Evolutionary conservation across 148 eudicot genomes (phyloP).

Genomic region (Pouteria glomerata): DNA sequence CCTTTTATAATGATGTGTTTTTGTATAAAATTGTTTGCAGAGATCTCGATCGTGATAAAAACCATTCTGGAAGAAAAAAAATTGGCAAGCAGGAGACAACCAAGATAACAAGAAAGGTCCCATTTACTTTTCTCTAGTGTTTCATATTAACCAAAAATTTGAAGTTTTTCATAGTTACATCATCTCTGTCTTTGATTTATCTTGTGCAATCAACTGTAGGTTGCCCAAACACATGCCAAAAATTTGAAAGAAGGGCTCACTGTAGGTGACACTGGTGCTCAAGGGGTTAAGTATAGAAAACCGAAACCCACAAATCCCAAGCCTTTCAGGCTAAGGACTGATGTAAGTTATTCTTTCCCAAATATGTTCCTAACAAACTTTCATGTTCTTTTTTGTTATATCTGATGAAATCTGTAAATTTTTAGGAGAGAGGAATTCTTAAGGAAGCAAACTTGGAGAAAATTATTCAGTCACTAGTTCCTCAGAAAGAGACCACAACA

Average conservation of each 20-base stretch:
- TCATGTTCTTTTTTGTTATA: not conserved
- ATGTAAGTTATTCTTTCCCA: slow-evolving; percentile 37
- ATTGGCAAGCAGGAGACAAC: slow-evolving; percentile 24
- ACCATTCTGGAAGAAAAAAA: slow-evolving; percentile 25
- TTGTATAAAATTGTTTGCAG: slow-evolving; percentile 23
- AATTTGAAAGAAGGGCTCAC: slow-evolving; percentile 40
- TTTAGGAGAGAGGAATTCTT: slow-evolving; percentile 88
- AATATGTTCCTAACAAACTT: not conserved
- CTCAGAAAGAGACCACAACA: slow-evolving; percentile 31
- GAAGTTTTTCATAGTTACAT: not conserved
- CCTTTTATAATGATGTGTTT: not conserved
- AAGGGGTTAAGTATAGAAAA: slow-evolving; percentile 52
- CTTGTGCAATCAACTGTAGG: slow-evolving; percentile 19
- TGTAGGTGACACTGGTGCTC: slow-evolving; percentile 23
- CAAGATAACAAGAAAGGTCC: slow-evolving; percentile 38
- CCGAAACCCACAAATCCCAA: slow-evolving; percentile 79
- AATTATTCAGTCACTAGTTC: slow-evolving; percentile 26
- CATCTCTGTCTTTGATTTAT: not conserved
- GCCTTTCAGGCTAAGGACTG: slow-evolving; percentile 93
- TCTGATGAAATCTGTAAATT: slow-evolving; percentile 8
- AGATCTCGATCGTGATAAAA: slow-evolving; percentile 15
- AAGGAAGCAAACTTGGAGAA: slow-evolving; percentile 75
- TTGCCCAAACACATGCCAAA: slow-evolving; percentile 26
- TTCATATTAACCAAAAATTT: not conserved
- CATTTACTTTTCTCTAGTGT: not conserved